Percentiles rank a stretch among this genome's conserved stretches.
phyloP scores from a whole-genome alignment of 2,329 filamentous ascomycete species.

The Paecilomyces variotii region DNA sequence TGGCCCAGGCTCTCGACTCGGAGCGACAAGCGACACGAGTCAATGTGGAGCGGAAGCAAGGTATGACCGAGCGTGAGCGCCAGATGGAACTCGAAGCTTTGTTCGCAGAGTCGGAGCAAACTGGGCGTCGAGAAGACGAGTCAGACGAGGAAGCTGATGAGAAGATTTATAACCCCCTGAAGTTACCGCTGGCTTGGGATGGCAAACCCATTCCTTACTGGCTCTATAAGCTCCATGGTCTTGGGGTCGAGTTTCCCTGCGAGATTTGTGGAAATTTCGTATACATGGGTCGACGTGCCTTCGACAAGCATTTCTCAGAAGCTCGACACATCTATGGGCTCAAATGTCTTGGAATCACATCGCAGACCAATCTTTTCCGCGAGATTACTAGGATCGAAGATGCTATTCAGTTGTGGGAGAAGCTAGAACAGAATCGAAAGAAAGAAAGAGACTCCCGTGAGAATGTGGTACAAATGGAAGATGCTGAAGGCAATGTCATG shows the following conservation, averaged over 20 bases:
- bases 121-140: slow-evolving; percentile 43
- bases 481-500: slow-evolving; percentile 96
- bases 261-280: slow-evolving; percentile 97
- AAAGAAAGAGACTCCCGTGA: slow-evolving; percentile 67
- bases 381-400: slow-evolving; percentile 93
- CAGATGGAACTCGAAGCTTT: slow-evolving; percentile 88
- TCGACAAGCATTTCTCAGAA: slow-evolving; percentile 98
- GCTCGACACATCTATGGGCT: slow-evolving; percentile 86
- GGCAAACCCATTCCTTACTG: slow-evolving; percentile 98
- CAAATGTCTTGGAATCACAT: slow-evolving; percentile 83
- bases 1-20: slow-evolving; percentile 74
- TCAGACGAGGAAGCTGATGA: slow-evolving; percentile 74
- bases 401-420: slow-evolving; percentile 81
- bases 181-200: slow-evolving; percentile 93
- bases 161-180: slow-evolving; percentile 92
- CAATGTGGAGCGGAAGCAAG: slow-evolving; percentile 92
- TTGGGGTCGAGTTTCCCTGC: slow-evolving; percentile 90
- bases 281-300: slow-evolving; percentile 94
- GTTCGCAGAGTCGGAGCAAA: slow-evolving; percentile 52
- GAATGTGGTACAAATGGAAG: slow-evolving; percentile 95
- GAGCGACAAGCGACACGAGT: slow-evolving; percentile 83
- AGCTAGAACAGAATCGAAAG: slow-evolving; percentile 80
- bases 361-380: slow-evolving; percentile 77
- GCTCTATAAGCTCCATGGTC: slow-evolving; percentile 92
- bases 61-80: slow-evolving; percentile 94